Evolutionary conservation across 768 basidiomycete species (phyloP), one percentile per base, ranked within the genome.

Genomic region (Boletus reticuloceps): DNA sequence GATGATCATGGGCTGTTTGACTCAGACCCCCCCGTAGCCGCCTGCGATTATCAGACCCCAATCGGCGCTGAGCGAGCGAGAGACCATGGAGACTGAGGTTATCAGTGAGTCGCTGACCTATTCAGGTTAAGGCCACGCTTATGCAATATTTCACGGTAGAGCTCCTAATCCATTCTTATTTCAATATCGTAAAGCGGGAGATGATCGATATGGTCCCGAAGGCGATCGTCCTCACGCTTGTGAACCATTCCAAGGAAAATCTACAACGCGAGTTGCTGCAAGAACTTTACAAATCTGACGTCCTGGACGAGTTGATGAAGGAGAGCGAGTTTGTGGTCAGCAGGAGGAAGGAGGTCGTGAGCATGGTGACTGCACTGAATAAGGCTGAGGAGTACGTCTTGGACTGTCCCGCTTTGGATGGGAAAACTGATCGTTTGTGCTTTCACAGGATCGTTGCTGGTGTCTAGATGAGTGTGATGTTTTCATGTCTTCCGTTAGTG

Each of bases 131-230:
- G 25, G 20, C 14, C 12, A 40, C 42, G n/a, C 48, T 55, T 17
- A 63, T n/a, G 39, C 17, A 36, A 32, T 37, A 31, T 58, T 6
- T 45, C 42, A 11, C 13, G 39, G 31, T 67, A 95, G 94, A 99
- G 74, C 81, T 98, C 45, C 85, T 99, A 67, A 98, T 98, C 64
- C 82, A 90, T 70, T 97, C 94, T 5, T 98, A 98, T 74, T 98
- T 90, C 81, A 94, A 97, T 75, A 94, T 98, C 61, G 93, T 98
- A 52, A 98, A 99, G 77, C 88, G 95, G 55, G 96, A 98, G 74
- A 94, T 98, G 91, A 98, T 98, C 65, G 96, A 98, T 74, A 97
- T 97, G 94, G 91, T 98, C 25, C 96, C 96, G 9, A 99, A 99
- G 73, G 92, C 92, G 17, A 93, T 97, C 69, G 85, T 89, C 11